Evolutionary conservation across 306 rosid species (phyloP).

Genomic region (Cicer arietinum): DNA sequence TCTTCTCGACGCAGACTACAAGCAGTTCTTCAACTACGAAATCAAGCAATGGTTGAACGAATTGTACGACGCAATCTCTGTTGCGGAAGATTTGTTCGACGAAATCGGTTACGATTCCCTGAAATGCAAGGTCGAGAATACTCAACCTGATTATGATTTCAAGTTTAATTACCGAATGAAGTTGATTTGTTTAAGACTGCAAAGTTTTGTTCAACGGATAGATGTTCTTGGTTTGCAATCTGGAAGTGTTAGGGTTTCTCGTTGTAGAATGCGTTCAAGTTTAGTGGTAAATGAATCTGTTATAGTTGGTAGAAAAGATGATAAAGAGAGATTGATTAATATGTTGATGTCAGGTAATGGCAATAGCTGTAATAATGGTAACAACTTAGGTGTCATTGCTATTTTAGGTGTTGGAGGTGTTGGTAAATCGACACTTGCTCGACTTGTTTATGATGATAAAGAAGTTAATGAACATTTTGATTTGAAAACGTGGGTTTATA

Average conservation of each 20-base stretch:
- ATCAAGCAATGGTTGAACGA: conserved; percentile 35
- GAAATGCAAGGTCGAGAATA: neutral
- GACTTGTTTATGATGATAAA: neutral
- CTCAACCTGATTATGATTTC: neutral
- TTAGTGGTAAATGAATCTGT: conserved; percentile 32
- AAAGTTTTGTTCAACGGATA: conserved; percentile 41
- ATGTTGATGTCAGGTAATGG: neutral
- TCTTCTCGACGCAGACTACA: conserved; percentile 16
- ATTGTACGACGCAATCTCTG: neutral
- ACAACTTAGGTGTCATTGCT: neutral
- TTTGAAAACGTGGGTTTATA: neutral
- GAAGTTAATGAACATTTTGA: neutral
- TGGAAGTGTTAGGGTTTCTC: conserved; percentile 5
- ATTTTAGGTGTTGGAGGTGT: conserved; percentile 6
- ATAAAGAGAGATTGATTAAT: conserved; percentile 32
- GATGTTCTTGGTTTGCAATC: conserved; percentile 43
- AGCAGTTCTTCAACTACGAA: neutral
- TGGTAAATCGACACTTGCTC: conserved; percentile 16
- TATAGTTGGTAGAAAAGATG: conserved; percentile 40
- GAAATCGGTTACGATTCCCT: neutral
- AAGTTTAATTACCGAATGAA: conserved; percentile 37
- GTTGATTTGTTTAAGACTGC: conserved; percentile 31
- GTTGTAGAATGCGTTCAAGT: neutral
- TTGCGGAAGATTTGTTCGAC: conserved; percentile 6
- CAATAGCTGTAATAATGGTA: neutral